Conservation (phyloP, 2,329 filamentous ascomycete genomes). For the Talaromyces albobiverticillius region DNA sequence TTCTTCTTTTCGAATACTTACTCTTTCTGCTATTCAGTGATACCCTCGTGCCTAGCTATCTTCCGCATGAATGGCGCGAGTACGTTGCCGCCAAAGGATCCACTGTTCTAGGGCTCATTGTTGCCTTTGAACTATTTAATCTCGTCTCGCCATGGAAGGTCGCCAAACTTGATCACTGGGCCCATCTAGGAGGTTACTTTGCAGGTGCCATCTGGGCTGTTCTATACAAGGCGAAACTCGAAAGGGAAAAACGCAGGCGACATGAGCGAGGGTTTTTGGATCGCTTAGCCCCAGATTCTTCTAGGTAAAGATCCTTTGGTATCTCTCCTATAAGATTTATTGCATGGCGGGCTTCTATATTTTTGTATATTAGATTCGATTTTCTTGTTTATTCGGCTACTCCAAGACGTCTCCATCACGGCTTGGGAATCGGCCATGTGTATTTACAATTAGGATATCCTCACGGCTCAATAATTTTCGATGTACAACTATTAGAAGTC, state of each 20-base stretch:
- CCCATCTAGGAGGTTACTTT: slow-evolving; percentile 43
- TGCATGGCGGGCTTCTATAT: neutral
- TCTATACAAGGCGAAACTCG: slow-evolving; percentile 20
- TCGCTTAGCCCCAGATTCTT: slow-evolving; percentile 1
- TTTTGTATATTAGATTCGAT: neutral
- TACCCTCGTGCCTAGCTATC: slow-evolving; percentile 31
- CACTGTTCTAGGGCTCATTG: slow-evolving; percentile 34
- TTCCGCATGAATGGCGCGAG: slow-evolving; percentile 38
- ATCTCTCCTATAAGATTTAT: neutral
- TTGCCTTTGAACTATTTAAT: slow-evolving; percentile 35
- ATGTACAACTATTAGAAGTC: too few species aligned
- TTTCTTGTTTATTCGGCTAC: neutral
- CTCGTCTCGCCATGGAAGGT: slow-evolving; percentile 29
- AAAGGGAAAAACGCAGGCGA: slow-evolving; percentile 17
- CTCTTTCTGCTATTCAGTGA: slow-evolving; percentile 25
- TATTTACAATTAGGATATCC: too few species aligned
- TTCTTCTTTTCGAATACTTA: neutral
- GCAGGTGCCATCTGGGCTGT: slow-evolving; percentile 30
- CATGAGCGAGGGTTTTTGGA: slow-evolving; percentile 14
- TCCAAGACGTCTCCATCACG: too few species aligned
- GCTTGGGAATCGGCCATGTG: too few species aligned
- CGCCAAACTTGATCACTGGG: slow-evolving; percentile 38
- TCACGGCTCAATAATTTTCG: too few species aligned
- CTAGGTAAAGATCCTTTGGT: neutral
- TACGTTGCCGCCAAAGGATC: slow-evolving; percentile 42